Conservation (phyloP, 2,329 filamentous ascomycete genomes). For the Aspergillus spinulosporus region DNA sequence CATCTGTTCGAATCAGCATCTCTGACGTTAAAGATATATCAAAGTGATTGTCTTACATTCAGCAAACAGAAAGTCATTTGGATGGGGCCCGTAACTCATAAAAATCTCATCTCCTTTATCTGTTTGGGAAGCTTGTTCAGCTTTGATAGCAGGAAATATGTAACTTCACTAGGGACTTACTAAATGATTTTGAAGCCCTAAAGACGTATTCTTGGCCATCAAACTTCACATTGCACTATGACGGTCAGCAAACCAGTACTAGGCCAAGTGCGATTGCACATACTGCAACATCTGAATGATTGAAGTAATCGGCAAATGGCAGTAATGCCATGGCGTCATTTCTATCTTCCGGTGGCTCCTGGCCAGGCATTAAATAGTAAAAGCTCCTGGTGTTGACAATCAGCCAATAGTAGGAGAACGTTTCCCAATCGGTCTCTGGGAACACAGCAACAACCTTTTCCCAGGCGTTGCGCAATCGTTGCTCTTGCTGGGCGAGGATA, state of each 20-base stretch:
- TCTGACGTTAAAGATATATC: neutral
- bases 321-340: slow-evolving; percentile 50
- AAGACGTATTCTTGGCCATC: slow-evolving; percentile 39
- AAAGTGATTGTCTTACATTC: slow-evolving; percentile 39
- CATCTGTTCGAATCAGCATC: slow-evolving; percentile 35
- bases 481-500: slow-evolving; percentile 52
- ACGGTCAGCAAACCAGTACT: neutral
- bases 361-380: slow-evolving; percentile 53
- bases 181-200: slow-evolving; percentile 36
- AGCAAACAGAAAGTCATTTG: slow-evolving; percentile 45
- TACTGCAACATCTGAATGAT: slow-evolving; percentile 47
- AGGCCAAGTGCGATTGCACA: slow-evolving; percentile 13
- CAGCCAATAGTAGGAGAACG: slow-evolving; percentile 60
- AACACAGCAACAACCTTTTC: slow-evolving; percentile 44
- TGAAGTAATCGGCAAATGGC: slow-evolving; percentile 51
- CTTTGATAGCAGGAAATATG: neutral
- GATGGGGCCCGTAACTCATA: slow-evolving; percentile 47
- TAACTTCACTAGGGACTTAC: slow-evolving; percentile 19
- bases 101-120: slow-evolving; percentile 45
- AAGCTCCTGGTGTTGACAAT: slow-evolving; percentile 64
- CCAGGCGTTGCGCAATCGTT: slow-evolving; percentile 56
- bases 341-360: slow-evolving; percentile 37
- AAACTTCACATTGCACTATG: slow-evolving; percentile 42
- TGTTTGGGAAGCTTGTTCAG: slow-evolving; percentile 15
- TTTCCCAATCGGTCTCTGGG: slow-evolving; percentile 43